phyloP scores from a whole-genome alignment of 495 filamentous ascomycete genomes.

The Cladorrhinum samala region DNA sequence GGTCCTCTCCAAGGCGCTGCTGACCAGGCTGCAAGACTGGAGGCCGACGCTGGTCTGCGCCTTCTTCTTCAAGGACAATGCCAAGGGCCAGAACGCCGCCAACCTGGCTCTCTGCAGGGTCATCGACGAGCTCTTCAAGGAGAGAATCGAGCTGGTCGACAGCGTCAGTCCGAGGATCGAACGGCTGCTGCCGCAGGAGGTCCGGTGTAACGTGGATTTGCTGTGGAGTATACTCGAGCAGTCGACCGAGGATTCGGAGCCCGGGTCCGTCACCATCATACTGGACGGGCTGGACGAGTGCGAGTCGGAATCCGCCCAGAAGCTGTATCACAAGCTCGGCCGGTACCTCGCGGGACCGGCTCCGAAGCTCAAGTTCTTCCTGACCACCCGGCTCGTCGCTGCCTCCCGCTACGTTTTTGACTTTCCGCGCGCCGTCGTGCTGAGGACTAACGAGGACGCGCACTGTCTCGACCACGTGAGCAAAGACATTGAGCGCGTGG shows the following conservation, averaged over 20 bases:
- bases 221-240: slow-evolving; percentile 13
- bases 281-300: slow-evolving; percentile 19
- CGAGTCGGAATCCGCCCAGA: slow-evolving; percentile 12
- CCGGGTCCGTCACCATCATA: slow-evolving; percentile 13
- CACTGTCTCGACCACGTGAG: slow-evolving; percentile 15
- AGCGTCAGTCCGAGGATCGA: slow-evolving; percentile 7
- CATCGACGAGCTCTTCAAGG: slow-evolving; percentile 14
- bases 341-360: slow-evolving; percentile 5
- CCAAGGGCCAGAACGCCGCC: slow-evolving; percentile 14
- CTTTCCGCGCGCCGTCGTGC: neutral
- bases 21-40: slow-evolving; percentile 12
- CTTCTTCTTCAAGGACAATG: slow-evolving; percentile 22
- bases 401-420: slow-evolving; percentile 2
- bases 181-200: slow-evolving; percentile 13
- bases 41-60: slow-evolving; percentile 8
- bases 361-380: slow-evolving; percentile 17
- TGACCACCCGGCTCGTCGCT: slow-evolving; percentile 12
- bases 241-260: slow-evolving; percentile 6
- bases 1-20: slow-evolving; percentile 15
- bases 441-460: slow-evolving; percentile 13
- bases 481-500: slow-evolving; percentile 18
- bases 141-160: slow-evolving; percentile 8
- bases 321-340: slow-evolving; percentile 11
- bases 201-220: slow-evolving; percentile 16
- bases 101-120: slow-evolving; percentile 16